A percentile compares a stretch with the other conserved stretches of the same genome.
Conservation (phyloP, 2,329 filamentous ascomycete species). For the Aspergillus fumigatus region DNA sequence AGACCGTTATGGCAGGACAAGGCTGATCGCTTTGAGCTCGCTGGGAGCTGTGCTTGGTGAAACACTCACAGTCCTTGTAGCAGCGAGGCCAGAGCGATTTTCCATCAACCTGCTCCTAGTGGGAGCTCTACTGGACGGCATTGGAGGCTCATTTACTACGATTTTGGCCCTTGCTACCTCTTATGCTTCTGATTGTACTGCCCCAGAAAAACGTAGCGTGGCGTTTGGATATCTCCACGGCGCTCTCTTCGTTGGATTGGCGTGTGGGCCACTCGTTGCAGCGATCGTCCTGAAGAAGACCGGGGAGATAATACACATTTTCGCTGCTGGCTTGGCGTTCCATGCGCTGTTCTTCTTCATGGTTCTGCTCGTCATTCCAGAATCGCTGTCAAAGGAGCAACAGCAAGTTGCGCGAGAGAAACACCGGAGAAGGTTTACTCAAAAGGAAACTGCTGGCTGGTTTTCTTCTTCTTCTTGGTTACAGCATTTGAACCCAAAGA, state of each 20-base stretch:
- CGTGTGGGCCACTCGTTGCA: slow-evolving; percentile 75
- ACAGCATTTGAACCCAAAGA: slow-evolving; percentile 45
- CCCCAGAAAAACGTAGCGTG: slow-evolving; percentile 72
- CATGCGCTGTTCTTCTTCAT: slow-evolving; percentile 71
- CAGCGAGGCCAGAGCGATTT: slow-evolving; percentile 66
- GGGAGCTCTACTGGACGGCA: slow-evolving; percentile 72
- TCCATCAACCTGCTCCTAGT: slow-evolving; percentile 75
- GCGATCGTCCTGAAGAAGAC: slow-evolving; percentile 75
- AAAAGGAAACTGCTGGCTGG: slow-evolving; percentile 28
- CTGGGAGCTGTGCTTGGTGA: slow-evolving; percentile 71
- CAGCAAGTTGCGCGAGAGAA: slow-evolving; percentile 68
- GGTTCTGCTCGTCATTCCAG: slow-evolving; percentile 68
- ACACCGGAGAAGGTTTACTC: slow-evolving; percentile 43
- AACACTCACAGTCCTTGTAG: slow-evolving; percentile 71
- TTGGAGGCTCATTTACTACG: slow-evolving; percentile 84
- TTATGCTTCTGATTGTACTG: slow-evolving; percentile 84
- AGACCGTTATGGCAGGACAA: slow-evolving; percentile 77
- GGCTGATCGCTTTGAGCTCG: slow-evolving; percentile 67
- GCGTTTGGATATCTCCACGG: slow-evolving; percentile 88
- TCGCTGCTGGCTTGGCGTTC: slow-evolving; percentile 72
- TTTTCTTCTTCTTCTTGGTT: slow-evolving; percentile 25
- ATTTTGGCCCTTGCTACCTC: slow-evolving; percentile 75
- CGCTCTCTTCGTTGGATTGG: slow-evolving; percentile 82
- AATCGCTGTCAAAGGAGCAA: slow-evolving; percentile 72
- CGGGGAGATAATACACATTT: slow-evolving; percentile 71